Conservation (phyloP, 345 rosid genomes). For the Eucalyptus curtisii region DNA sequence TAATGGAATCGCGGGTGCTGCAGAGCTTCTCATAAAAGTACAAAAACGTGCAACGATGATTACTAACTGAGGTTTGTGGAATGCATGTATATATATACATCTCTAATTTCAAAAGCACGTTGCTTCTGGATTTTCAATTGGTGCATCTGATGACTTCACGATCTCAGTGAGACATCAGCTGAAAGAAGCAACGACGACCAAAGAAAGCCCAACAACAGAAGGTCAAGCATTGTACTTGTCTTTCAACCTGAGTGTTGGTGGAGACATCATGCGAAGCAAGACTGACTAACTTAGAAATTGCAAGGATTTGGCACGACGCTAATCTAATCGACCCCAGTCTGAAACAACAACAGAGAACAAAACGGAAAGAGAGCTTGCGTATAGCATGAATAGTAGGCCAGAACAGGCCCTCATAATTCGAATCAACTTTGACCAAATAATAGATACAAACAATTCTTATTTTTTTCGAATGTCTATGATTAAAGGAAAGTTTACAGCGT, state of each 20-base stretch:
- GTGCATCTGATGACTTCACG: not conserved
- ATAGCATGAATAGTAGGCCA: not conserved
- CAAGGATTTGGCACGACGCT: not conserved
- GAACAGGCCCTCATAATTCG: not conserved
- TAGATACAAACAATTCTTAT: not conserved
- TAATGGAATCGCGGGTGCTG: too few relatives aligned
- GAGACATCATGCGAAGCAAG: not conserved
- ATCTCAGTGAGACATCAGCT: not conserved
- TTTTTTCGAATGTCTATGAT: not conserved
- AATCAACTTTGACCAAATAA: not conserved
- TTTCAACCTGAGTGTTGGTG: not conserved
- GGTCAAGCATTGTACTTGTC: not conserved
- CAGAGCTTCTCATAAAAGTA: too few relatives aligned
- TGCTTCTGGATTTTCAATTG: not conserved
- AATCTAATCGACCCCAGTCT: not conserved
- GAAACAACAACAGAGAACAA: not conserved
- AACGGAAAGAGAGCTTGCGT: not conserved
- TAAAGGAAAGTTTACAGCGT: not conserved
- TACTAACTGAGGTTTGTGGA: not conserved
- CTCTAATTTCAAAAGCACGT: not conserved
- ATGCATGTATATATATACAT: not conserved
- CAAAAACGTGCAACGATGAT: not conserved
- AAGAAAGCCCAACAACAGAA: not conserved
- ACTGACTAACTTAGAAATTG: not conserved
- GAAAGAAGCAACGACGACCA: not conserved